A percentile compares a stretch with the other conserved stretches of the same genome.
phyloP scores from a whole-genome alignment of 2,329 filamentous ascomycete species.

The Tricladium varicosporioides region DNA sequence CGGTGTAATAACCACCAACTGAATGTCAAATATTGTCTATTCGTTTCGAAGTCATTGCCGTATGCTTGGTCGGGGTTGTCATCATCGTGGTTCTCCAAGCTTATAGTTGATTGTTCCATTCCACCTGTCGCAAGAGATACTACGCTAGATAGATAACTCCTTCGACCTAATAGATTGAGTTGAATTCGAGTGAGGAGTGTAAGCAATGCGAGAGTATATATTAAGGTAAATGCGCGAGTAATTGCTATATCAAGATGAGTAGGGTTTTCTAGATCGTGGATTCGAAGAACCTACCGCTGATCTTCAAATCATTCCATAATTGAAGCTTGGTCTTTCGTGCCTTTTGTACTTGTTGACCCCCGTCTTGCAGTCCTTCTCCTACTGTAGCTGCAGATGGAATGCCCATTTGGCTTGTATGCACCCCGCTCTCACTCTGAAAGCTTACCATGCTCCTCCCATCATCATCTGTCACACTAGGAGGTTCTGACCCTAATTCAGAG shows the following conservation, averaged over 20 bases:
- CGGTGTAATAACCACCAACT: slow-evolving; percentile 97
- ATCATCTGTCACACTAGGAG: slow-evolving; percentile 73
- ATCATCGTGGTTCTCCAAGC: slow-evolving; percentile 89
- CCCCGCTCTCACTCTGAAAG: slow-evolving; percentile 75
- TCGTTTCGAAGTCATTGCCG: slow-evolving; percentile 93
- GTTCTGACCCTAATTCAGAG: slow-evolving; percentile 39
- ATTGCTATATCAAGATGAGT: slow-evolving; percentile 58
- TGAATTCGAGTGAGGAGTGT: slow-evolving; percentile 93
- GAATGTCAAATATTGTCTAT: slow-evolving; percentile 90
- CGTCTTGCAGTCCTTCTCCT: slow-evolving; percentile 40
- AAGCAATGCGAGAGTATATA: slow-evolving; percentile 87
- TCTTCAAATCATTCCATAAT: slow-evolving; percentile 96
- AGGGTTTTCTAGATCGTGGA: slow-evolving; percentile 14
- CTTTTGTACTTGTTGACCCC: slow-evolving; percentile 48
- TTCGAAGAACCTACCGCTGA: slow-evolving; percentile 66
- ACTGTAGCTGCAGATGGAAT: slow-evolving; percentile 50
- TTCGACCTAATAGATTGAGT: slow-evolving; percentile 90
- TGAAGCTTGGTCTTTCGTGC: slow-evolving; percentile 78
- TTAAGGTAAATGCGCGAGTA: slow-evolving; percentile 83
- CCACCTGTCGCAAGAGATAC: slow-evolving; percentile 81
- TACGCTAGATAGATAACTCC: slow-evolving; percentile 94
- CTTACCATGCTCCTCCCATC: slow-evolving; percentile 76
- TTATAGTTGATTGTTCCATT: slow-evolving; percentile 72
- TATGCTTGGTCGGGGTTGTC: slow-evolving; percentile 78
- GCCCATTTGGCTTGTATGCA: slow-evolving; percentile 77